phyloP scores from a whole-genome alignment of 1,284 basidiomycete species.

The Apiotrichum brassicae region DNA sequence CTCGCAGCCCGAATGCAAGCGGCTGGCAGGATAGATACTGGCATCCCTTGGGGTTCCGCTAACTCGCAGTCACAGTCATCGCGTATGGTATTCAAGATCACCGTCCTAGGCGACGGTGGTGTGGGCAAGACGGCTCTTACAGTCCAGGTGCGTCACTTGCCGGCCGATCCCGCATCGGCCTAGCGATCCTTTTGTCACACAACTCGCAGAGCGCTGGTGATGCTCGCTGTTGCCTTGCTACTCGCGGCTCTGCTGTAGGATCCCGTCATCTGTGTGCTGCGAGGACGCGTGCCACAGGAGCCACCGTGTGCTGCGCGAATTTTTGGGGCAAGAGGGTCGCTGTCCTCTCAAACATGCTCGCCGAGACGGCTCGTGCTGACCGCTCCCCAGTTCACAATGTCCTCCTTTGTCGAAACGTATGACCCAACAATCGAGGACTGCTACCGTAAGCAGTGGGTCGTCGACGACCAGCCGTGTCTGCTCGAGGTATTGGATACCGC shows the following conservation, averaged over 20 bases:
- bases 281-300: no score
- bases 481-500: slow-evolving; percentile 91
- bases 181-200: no score
- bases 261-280: no score
- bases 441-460: slow-evolving; percentile 83
- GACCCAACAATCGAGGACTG: slow-evolving; percentile 83
- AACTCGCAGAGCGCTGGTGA: no score
- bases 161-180: no score
- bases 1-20: not conserved
- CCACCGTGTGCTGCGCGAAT: no score
- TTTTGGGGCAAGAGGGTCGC: no score
- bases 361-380: not conserved
- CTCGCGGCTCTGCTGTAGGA: no score
- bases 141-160: slow-evolving; percentile 70
- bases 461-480: slow-evolving; percentile 85
- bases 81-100: slow-evolving; percentile 53
- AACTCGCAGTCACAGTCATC: slow-evolving; percentile 4
- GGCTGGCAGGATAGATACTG: no score
- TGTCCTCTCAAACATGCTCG: no score
- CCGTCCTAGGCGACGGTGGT: slow-evolving; percentile 93
- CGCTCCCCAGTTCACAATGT: slow-evolving; percentile 68
- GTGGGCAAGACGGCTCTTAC: slow-evolving; percentile 96
- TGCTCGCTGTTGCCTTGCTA: no score
- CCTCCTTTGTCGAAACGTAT: slow-evolving; percentile 71
- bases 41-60: no score